Base-by-base conservation (phyloP, 352 stramenopile genomes). In the Phytophthora pinifolia region DNA sequence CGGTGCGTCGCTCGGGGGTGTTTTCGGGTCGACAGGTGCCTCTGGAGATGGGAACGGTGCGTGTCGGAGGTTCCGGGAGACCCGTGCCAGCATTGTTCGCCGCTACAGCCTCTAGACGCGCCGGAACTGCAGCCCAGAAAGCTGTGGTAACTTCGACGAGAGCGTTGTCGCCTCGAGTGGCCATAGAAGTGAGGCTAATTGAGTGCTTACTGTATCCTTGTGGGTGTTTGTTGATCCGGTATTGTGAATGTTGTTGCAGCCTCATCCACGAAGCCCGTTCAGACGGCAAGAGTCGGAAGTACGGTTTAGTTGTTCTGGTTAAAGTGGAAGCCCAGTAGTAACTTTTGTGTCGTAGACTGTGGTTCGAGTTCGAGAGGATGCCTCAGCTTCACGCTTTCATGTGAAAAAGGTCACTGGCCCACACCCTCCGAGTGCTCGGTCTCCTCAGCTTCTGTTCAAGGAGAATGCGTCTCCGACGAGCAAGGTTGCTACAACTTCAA, bases 11-110 rank as follows among this genome's bases (percentile, higher is more conserved):
- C 17, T 62, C 63, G 1, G 25, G 41, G 3, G 46, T 15, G 14
- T 72, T 90, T 37, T 54, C 48, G 5, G 67, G 67, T 5, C 57
- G 74, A 6, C 50, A 68, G 4, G 47, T 81, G 45, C 63, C 69
- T 33, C 44, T 61, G 4, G 48, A 67, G 30, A 87, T 88, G 73
- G 79, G 75, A 1, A 69, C 45, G 17, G 46, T 89, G 31, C 76
- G 73, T 2, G 51, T 89, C 5, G 79, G 79, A 8, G 57, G 72
- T 4, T 83, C 79, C 2, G 73, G 75, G 1, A 63, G 71, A 7
- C 61, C 75, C 22, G 72, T 83, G 0, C 56, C 66, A 30, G 65
- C 48, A 34, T 32, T 60, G 2, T 59, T 74, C 35, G 30, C 38
- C 31, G 14, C 46, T 36, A 25, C 20, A 35, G 25, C 25, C 6